Evolutionary conservation across 306 rosid species (phyloP).

Genomic region (Phaseolus lunatus): DNA sequence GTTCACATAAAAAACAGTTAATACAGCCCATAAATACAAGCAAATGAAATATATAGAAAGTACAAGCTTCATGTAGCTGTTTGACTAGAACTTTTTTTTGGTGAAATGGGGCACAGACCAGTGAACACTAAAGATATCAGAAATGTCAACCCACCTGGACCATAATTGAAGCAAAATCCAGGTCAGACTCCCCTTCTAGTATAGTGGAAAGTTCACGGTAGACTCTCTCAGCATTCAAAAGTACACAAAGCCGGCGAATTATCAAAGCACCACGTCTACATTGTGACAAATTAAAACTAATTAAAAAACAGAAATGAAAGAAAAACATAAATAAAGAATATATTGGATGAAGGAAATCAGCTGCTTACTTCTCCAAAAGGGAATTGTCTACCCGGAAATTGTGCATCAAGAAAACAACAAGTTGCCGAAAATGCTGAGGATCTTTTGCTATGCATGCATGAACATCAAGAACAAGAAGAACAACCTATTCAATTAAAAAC

Average conservation of each 20-base stretch:
- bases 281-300: slow-evolving; percentile 15
- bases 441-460: slow-evolving; percentile 96
- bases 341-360: slow-evolving; percentile 31
- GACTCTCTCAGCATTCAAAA: slow-evolving; percentile 91
- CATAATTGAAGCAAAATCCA: slow-evolving; percentile 93
- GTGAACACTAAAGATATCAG: slow-evolving; percentile 3
- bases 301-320: slow-evolving; percentile 29
- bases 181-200: slow-evolving; percentile 81
- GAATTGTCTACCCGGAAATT: slow-evolving; percentile 78
- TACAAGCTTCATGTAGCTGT: slow-evolving; percentile 20
- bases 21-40: slow-evolving; percentile 28
- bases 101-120: not conserved
- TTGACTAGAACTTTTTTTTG: not conserved
- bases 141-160: slow-evolving; percentile 81
- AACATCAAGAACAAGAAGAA: slow-evolving; percentile 94
- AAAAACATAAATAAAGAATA: slow-evolving; percentile 19
- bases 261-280: slow-evolving; percentile 96
- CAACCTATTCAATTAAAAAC: slow-evolving; percentile 67
- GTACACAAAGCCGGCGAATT: slow-evolving; percentile 94
- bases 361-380: slow-evolving; percentile 91
- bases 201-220: slow-evolving; percentile 88
- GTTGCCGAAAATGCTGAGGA: slow-evolving; percentile 79
- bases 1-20: not conserved
- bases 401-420: slow-evolving; percentile 84
- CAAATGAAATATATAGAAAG: slow-evolving; percentile 24